Conservation (phyloP, 257 asterid species). For the Primulina tabacum region DNA sequence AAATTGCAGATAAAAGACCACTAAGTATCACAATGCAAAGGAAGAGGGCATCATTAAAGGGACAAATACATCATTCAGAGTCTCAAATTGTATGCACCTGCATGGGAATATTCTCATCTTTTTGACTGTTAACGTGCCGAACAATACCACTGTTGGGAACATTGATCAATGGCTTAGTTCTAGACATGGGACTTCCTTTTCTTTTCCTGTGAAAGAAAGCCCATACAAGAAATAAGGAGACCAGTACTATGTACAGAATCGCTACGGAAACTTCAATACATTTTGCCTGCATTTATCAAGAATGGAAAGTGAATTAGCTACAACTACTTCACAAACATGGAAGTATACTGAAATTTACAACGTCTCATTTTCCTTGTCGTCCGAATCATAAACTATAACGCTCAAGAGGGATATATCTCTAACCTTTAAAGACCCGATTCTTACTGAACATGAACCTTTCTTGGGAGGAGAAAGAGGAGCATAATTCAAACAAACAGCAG, state of each 20-base stretch:
- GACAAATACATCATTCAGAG: constrained; percentile 4
- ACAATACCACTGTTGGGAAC: constrained; percentile 63
- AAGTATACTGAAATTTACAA: neutral
- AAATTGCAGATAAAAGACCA: constrained; percentile 3
- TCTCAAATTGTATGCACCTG: constrained; percentile 53
- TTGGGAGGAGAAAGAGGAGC: constrained; percentile 57
- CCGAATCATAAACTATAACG: neutral
- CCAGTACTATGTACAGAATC: constrained; percentile 59
- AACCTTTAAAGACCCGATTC: constrained; percentile 82
- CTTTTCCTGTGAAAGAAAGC: constrained; percentile 67
- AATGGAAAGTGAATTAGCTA: constrained; percentile 21
- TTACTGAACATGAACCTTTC: constrained; percentile 75
- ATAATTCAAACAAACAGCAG: constrained; percentile 68
- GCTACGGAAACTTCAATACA: constrained; percentile 86
- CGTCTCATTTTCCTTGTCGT: neutral
- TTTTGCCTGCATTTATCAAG: constrained; percentile 66
- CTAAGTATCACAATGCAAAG: neutral
- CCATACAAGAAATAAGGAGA: constrained; percentile 89
- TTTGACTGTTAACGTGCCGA: constrained; percentile 70
- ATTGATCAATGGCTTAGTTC: constrained; percentile 69
- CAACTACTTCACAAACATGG: neutral
- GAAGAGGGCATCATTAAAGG: neutral
- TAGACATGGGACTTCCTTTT: constrained; percentile 47
- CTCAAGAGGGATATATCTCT: constrained; percentile 24
- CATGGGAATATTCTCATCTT: constrained; percentile 86